Evolutionary conservation across 371 early-diverging fungal species (phyloP).

Genomic region (Mortierella sp.): DNA sequence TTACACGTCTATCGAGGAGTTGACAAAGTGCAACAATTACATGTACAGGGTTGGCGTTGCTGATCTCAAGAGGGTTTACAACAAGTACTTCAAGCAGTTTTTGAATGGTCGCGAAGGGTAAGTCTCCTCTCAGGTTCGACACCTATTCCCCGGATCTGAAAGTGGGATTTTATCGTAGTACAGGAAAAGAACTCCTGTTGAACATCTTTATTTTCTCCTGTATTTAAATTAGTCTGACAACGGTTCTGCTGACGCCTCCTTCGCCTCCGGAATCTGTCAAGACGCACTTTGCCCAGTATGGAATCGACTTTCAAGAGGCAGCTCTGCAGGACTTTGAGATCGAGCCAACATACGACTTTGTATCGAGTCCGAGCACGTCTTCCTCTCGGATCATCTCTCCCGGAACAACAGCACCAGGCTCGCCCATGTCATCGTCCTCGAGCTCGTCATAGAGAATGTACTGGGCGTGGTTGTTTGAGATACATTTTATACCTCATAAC

Average conservation of each 20-base stretch:
- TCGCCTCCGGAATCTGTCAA: slow-evolving; percentile 52
- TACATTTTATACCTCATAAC: too few species aligned
- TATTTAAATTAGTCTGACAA: slow-evolving; percentile 21
- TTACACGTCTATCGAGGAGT: slow-evolving; percentile 28
- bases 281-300: slow-evolving; percentile 48
- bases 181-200: too few species aligned
- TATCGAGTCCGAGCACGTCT: slow-evolving; percentile 8
- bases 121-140: too few species aligned
- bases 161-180: too few species aligned
- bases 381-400: slow-evolving; percentile 35
- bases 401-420: slow-evolving; percentile 24
- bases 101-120: slow-evolving; percentile 53
- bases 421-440: slow-evolving; percentile 27
- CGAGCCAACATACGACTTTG: slow-evolving; percentile 44
- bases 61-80: slow-evolving; percentile 61
- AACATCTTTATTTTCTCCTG: not conserved
- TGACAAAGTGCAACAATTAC: slow-evolving; percentile 30
- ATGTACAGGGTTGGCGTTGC: slow-evolving; percentile 58
- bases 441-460: too few species aligned
- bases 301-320: slow-evolving; percentile 47
- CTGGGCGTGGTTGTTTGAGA: too few species aligned
- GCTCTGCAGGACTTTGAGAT: slow-evolving; percentile 47
- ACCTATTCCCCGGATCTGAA: too few species aligned
- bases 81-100: slow-evolving; percentile 64
- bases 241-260: slow-evolving; percentile 48